Evolutionary conservation across 2,329 filamentous ascomycete species (phyloP).

Genomic region (Trichocomaceae sp.): DNA sequence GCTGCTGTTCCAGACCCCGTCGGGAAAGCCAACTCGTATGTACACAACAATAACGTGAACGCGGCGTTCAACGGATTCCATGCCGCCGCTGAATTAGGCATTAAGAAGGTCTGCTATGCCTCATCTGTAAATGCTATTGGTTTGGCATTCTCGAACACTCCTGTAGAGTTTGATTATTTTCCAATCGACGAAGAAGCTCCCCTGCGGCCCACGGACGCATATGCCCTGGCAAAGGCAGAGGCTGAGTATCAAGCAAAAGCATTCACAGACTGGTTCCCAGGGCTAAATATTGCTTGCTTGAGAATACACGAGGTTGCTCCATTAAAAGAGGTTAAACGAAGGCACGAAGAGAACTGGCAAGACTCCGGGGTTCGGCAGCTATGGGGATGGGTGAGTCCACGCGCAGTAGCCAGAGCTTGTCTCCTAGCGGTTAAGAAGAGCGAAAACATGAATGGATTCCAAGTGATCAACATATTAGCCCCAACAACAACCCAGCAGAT

Average conservation of each 20-base stretch:
- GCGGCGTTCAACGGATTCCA: conserved; percentile 36
- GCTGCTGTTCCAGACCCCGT: conserved; percentile 34
- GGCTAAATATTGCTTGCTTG: conserved; percentile 33
- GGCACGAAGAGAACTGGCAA: conserved; percentile 30
- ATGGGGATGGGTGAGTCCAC: conserved; percentile 33
- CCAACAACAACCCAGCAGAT: conserved; percentile 25
- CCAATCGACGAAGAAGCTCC: conserved; percentile 33
- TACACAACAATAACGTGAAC: conserved; percentile 35
- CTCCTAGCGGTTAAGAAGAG: conserved; percentile 27
- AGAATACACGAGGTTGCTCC: conserved; percentile 34
- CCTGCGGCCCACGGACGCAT: conserved; percentile 28
- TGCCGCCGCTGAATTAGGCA: conserved; percentile 30
- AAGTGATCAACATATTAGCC: conserved; percentile 33
- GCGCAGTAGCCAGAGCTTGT: conserved; percentile 32
- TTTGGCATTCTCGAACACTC: conserved; percentile 32
- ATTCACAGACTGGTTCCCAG: conserved; percentile 33
- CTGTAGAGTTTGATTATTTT: conserved; percentile 32
- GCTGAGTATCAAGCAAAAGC: conserved; percentile 29
- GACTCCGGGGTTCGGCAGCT: conserved; percentile 29
- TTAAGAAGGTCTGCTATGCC: conserved; percentile 32
- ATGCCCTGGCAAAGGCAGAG: conserved; percentile 33
- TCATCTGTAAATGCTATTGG: conserved; percentile 35
- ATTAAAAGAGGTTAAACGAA: conserved; percentile 23
- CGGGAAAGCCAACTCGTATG: conserved; percentile 25
- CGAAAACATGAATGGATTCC: conserved; percentile 26